Evolutionary conservation across 306 rosid genomes (phyloP), one percentile per base, ranked within the genome.

Genomic region (Trifolium pratense): DNA sequence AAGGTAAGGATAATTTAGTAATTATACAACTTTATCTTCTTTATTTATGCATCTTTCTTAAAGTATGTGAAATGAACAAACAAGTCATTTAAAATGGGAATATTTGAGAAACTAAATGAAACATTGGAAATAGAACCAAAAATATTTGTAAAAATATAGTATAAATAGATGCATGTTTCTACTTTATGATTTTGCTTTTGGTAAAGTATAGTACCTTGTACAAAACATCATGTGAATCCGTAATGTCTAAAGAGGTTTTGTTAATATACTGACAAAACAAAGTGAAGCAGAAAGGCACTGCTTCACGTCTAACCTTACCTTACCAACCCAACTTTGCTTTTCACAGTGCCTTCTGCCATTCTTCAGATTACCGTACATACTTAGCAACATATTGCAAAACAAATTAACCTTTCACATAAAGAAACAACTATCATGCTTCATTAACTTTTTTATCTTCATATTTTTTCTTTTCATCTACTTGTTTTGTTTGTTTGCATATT

Each of bases 201-300:
- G 68, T 67, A 66, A 77, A 77, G 77, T 56, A 74, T 73, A 58
- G 72, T 45, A 59, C 70, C 57, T 77, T 31, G 51, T 60, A 60
- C 72, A 66, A 66, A 72, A 18, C 15, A 78, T 74, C 72, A 60
- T 79, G 84, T 66, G 85, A 82, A 69, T 76, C 79, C 40, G 79
- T 46, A 62, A 78, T 73, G 75, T 76, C 52, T 73, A 77, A 42
- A 75, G 80, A 72, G 59, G 79, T 77, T 62, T 56, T 56, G 56
- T 57, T 60, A 65, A 65, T 21, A 46, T 49, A 53, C 80, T 51
- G 88, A 73, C 87, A 83, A 89, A 82, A 82, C 70, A 78, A 73
- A 76, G 79, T 34, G 77, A 81, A 78, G 77, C 83, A 85, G 83
- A 86, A 82, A 82, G 82, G 79, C 80, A 39, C 76, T 79, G 75